Conservation (phyloP, 2,329 filamentous ascomycete species). For the Periglandula ipomoeae region DNA sequence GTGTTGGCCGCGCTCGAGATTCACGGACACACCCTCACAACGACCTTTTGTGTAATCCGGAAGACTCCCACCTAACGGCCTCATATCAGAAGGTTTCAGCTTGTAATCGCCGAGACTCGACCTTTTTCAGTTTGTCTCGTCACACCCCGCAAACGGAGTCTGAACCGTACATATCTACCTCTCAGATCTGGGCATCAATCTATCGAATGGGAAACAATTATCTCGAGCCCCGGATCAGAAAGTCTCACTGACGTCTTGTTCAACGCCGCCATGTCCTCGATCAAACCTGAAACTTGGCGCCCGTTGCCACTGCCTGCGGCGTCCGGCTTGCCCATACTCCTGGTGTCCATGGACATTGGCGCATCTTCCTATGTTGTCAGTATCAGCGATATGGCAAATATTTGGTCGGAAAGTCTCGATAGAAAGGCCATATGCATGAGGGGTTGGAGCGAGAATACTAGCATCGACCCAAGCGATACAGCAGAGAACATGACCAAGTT, state of each 20-base stretch:
- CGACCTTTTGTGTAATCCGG: conserved; percentile 2
- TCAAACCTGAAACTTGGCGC: conserved; percentile 29
- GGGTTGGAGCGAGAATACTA: conserved; percentile 53
- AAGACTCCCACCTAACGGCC: background rate
- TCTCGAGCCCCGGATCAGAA: too few species aligned
- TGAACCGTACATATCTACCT: background rate
- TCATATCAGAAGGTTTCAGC: conserved; percentile 1
- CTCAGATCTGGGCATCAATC: background rate
- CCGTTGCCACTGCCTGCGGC: conserved; percentile 24
- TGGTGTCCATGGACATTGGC: conserved; percentile 51
- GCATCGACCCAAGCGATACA: conserved; percentile 65
- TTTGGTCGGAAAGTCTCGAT: conserved; percentile 63
- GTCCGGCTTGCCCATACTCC: conserved; percentile 45
- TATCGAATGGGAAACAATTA: background rate
- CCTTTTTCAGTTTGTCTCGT: conserved; percentile 1
- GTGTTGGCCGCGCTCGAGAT: background rate
- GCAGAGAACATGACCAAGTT: conserved; percentile 58
- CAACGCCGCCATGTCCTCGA: conserved; percentile 19
- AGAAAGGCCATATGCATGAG: conserved; percentile 53
- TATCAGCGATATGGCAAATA: conserved; percentile 61
- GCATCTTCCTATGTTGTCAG: conserved; percentile 52
- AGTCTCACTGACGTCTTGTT: background rate
- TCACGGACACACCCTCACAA: conserved; percentile 5
- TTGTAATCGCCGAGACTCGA: conserved; percentile 12
- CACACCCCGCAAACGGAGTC: background rate